These are phyloP conservation scores for Neonothopanus nambi DNA, from an alignment of 1,284 basidiomycete species.

Conservation along the genomic window DNA sequence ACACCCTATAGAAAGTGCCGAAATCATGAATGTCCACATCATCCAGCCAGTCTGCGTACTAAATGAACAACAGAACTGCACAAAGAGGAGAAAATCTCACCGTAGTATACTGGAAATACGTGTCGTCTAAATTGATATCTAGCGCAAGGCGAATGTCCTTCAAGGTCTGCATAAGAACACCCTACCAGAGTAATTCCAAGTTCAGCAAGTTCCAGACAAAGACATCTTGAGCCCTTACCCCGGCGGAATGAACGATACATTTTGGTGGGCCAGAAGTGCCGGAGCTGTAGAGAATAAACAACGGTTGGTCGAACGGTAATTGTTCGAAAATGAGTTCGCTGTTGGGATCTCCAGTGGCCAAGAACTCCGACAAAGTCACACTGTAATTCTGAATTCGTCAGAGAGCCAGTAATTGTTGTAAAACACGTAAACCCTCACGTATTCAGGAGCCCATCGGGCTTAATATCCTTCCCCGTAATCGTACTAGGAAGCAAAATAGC, in stretches of 20 bases:
- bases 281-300: slow-evolving; percentile 86
- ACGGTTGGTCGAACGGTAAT: slow-evolving; percentile 80
- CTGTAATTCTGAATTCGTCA: slow-evolving; percentile 27
- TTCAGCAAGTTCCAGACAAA: background rate
- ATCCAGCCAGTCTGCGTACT: slow-evolving; percentile 66
- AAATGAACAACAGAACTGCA: background rate
- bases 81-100: slow-evolving; percentile 30
- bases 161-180: slow-evolving; percentile 60
- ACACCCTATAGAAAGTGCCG: slow-evolving; percentile 50
- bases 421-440: slow-evolving; percentile 33
- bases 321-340: slow-evolving; percentile 62
- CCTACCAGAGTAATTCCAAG: slow-evolving; percentile 39
- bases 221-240: slow-evolving; percentile 51
- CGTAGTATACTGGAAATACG: slow-evolving; percentile 72
- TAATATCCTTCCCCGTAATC: slow-evolving; percentile 38
- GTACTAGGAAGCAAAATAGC: slow-evolving; percentile 59
- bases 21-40: slow-evolving; percentile 58
- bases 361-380: slow-evolving; percentile 47
- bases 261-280: slow-evolving; percentile 86
- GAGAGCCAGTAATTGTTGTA: background rate
- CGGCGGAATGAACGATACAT: slow-evolving; percentile 82
- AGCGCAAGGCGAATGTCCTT: slow-evolving; percentile 54
- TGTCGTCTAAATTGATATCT: slow-evolving; percentile 48
- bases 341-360: slow-evolving; percentile 42
- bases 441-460: slow-evolving; percentile 27